Percentiles rank a stretch among this genome's conserved stretches.
These are phyloP conservation scores for Scutellaria barbata DNA, from an alignment of 257 asterid species.

Conservation along the genomic window DNA sequence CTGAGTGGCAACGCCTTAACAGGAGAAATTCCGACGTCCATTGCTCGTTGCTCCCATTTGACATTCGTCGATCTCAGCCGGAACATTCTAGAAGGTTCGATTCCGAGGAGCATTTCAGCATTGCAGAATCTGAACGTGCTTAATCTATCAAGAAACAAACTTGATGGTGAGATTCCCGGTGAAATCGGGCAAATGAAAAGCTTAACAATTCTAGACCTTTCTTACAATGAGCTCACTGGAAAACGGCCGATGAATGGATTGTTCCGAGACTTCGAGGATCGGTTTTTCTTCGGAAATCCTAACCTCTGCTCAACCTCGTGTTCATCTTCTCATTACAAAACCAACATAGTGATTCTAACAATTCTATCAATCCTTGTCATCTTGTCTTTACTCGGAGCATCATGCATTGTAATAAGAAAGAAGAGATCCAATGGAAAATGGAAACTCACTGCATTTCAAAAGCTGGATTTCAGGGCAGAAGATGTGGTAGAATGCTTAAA, in stretches of 20 bases:
- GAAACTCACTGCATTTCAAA: constrained; percentile 85
- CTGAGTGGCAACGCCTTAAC: constrained; percentile 54
- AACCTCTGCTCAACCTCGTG: constrained; percentile 50
- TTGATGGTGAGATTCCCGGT: constrained; percentile 61
- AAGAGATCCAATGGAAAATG: constrained; percentile 45
- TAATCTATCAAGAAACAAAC: constrained; percentile 64
- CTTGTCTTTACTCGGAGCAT: constrained; percentile 30
- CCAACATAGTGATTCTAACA: constrained; percentile 35
- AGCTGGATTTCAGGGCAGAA: constrained; percentile 53
- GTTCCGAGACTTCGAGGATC: constrained; percentile 47
- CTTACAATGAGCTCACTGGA: constrained; percentile 66
- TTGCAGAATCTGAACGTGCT: constrained; percentile 61
- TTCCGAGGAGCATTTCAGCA: constrained; percentile 48
- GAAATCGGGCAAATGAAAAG: constrained; percentile 63
- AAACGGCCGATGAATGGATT: constrained; percentile 55
- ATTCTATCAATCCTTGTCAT: constrained; percentile 29
- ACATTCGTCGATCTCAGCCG: constrained; percentile 49
- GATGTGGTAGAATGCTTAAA: constrained; percentile 68
- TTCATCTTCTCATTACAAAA: constrained; percentile 12
- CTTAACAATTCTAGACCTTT: constrained; percentile 57
- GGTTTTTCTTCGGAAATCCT: constrained; percentile 60
- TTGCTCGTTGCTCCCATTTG: constrained; percentile 40
- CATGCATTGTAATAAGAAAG: constrained; percentile 37
- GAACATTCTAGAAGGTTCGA: constrained; percentile 52
- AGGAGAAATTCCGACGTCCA: constrained; percentile 54